These are phyloP conservation scores for Gonium pectorale DNA, from an alignment of 139 green algal species.

Conservation along the genomic window DNA sequence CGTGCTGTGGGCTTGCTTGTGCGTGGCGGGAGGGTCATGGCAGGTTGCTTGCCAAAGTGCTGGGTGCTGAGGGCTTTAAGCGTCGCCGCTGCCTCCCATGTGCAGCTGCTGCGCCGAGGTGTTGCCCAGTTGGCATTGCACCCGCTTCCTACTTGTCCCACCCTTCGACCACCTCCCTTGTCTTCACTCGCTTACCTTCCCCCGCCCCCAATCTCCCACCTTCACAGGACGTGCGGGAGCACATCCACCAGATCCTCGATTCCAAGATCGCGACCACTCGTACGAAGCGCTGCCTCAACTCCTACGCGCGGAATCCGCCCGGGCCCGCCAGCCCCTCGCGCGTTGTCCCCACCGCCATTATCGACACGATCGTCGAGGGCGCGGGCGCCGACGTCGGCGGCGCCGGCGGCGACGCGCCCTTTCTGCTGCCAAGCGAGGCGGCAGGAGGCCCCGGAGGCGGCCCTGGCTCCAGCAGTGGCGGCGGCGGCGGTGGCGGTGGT, in stretches of 20 bases:
- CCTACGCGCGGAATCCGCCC: slow-evolving; percentile 38
- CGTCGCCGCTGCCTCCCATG: too few species aligned
- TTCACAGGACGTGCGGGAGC: not conserved
- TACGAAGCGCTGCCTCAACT: slow-evolving; percentile 47
- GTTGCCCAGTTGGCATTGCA: too few species aligned
- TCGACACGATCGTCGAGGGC: not conserved
- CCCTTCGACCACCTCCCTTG: too few species aligned
- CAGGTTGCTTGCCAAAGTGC: too few species aligned
- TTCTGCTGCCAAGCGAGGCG: not conserved
- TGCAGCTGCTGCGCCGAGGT: too few species aligned
- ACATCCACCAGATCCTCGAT: slow-evolving; percentile 45
- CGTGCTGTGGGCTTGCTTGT: too few species aligned
- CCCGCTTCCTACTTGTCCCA: too few species aligned
- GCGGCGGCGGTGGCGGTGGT: not conserved
- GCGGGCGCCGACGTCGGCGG: not conserved
- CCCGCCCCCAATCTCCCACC: not conserved
- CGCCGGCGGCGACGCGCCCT: not conserved
- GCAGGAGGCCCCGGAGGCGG: not conserved
- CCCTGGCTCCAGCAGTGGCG: not conserved
- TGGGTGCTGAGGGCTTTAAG: too few species aligned
- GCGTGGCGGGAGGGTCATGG: too few species aligned
- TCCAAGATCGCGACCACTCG: slow-evolving; percentile 43
- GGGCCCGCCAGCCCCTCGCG: slow-evolving; percentile 23
- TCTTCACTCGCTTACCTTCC: too few species aligned
- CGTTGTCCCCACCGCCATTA: slow-evolving; percentile 16